Base-by-base conservation (phyloP, 129 eudicot genomes). In the Tagetes patula region DNA sequence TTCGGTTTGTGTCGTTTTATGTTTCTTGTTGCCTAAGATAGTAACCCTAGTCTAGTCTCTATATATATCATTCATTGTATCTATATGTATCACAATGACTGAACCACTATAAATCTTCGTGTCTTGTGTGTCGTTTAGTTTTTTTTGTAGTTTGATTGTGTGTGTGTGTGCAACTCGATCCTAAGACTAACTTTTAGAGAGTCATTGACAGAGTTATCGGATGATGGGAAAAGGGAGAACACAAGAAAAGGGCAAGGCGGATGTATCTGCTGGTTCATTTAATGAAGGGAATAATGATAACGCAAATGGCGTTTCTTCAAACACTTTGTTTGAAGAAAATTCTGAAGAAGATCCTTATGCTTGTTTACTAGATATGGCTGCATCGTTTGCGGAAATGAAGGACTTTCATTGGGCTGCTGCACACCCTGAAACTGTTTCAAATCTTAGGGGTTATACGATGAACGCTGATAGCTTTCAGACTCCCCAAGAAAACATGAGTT, bases 201-300 rank as follows among this genome's bases (percentile, higher is more conserved):
- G 37, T 61, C 27, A 43, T 79, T 82, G 65, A 9, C 70, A 80
- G 84, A 59, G 47, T 70, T 32, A 59, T 72, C 74, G 64, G 75
- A 75, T 62, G 80, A 87, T 83, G 92, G 88, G 83, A 52, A 73
- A 58, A 80, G 56, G 71, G 72, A 74, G 68, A 69, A 72, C 37
- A 65, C 72, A 76, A 8, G 81, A 81, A 14, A 72, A 81, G 77
- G 82, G 81, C 65, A 78, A 83, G 49, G 82, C 79, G 6, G 78
- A 85, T 46, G 76, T 31, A 53, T 70, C 52, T 45, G 27, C 71
- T 61, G 54, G 47, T 70, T 53, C 80, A 1, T 46, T 62, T 60
- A 69, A 62, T 70, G 79, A 78, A 54, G 38, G 42, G 54, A 56
- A 10, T 30, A 62, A 49, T 38, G 78, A 74, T 72, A 40, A 32